Evolutionary conservation across 768 basidiomycete genomes (phyloP).

Genomic region (Infundibulicybe gibba): DNA sequence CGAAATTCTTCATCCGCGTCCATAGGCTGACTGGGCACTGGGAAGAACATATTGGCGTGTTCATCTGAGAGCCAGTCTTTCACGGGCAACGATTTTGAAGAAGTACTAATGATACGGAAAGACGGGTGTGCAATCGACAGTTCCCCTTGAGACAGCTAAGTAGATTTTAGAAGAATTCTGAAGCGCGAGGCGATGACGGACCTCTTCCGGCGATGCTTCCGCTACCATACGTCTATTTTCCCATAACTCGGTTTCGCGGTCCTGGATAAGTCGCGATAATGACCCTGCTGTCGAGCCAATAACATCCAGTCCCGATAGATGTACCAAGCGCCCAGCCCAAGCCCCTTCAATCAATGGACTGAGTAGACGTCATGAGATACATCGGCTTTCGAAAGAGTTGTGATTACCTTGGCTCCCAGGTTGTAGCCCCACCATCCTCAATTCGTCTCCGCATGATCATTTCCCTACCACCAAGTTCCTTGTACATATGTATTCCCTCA

Average conservation of each 20-base stretch:
- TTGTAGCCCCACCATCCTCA: conserved; percentile 52
- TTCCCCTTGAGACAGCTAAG: conserved; percentile 27
- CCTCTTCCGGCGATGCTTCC: conserved; percentile 43
- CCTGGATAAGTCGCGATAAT: conserved; percentile 54
- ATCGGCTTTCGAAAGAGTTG: background rate
- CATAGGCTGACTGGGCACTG: conserved; percentile 61
- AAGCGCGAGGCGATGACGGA: conserved; percentile 7
- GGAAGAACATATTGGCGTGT: conserved; percentile 69
- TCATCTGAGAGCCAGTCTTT: conserved; percentile 68
- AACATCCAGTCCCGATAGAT: conserved; percentile 61
- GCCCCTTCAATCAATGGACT: conserved; percentile 47
- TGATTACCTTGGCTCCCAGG: conserved; percentile 55
- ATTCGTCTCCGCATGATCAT: conserved; percentile 60
- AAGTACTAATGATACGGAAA: conserved; percentile 59
- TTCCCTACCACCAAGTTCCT: conserved; percentile 65
- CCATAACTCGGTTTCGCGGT: conserved; percentile 65
- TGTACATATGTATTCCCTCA: conserved; percentile 63
- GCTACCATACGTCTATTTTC: conserved; percentile 56
- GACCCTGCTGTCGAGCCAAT: conserved; percentile 65
- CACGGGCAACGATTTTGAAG: conserved; percentile 61
- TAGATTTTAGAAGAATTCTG: background rate
- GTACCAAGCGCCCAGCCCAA: conserved; percentile 53
- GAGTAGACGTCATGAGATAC: background rate
- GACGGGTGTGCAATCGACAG: conserved; percentile 52
- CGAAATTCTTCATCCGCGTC: conserved; percentile 41